Base-by-base conservation (phyloP, 805 yeast species). In the Lachancea kluyveri region DNA sequence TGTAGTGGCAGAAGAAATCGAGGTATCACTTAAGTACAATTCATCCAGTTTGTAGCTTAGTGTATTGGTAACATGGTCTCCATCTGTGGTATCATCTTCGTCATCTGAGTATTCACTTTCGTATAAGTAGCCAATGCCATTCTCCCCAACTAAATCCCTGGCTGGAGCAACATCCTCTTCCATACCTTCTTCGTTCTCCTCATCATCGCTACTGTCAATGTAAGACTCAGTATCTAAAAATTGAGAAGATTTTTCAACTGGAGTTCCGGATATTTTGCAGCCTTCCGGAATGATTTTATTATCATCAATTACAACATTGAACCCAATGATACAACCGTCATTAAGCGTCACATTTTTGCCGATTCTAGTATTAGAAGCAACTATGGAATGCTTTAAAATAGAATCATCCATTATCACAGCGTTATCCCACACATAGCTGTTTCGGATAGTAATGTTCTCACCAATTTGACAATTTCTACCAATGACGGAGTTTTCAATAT, bases 391-490 rank as follows among this genome's bases (percentile, higher is more conserved):
- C 28, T 65, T 65, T 9, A 90, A 58, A 1, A 52, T 57, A 15
- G 73, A 66, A 29, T 75, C 68, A 52, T 86, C 90, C 33, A 72
- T 84, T 40, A 92, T 76, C 2, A 63, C 59, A 0, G 84, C 79
- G 41, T 83, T 74, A 46, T 86, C 94, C 95, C 96, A 90, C 27
- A 92, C 72, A 52, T 83, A 88, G 12, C 95, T 77, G 48, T 84
- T 78, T 28, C 64, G 70, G 27, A 92, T 75, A 2, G 43, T 57
- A 15, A 81, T 92, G 46, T 83, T 78, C 31, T 75, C 70, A 18
- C 96, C 97, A 46, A 92, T 85, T 34, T 63, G 70, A 60, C 96
- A 88, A 40, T 80, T 71, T 43, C 90, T 75, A 5, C 98, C 98
- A 52, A 92, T 76, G 3, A 83, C 82, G 15, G 94, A 77, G 32